These are phyloP conservation scores for Byssochlamys sp. DNA, from an alignment of 2,329 filamentous ascomycete species.

Conservation along the genomic window DNA sequence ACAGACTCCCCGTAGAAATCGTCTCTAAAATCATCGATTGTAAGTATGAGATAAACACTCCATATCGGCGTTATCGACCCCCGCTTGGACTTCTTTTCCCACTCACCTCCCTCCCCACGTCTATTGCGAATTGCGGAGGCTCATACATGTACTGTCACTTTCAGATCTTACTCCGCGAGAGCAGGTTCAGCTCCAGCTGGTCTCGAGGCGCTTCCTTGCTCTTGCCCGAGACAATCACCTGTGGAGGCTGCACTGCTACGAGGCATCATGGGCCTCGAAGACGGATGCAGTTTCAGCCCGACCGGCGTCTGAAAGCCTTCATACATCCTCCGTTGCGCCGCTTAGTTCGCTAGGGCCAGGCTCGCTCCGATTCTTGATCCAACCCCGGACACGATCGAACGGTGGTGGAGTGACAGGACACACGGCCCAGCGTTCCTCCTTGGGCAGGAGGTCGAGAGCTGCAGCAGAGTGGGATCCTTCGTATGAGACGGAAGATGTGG, in stretches of 20 bases:
- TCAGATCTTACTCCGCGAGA: slow-evolving; percentile 55
- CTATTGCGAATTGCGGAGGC: slow-evolving; percentile 4
- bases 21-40: slow-evolving; percentile 54
- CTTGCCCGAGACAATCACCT: slow-evolving; percentile 64
- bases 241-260: slow-evolving; percentile 69
- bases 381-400: slow-evolving; percentile 12
- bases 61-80: not conserved
- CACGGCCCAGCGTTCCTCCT: slow-evolving; percentile 8
- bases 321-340: slow-evolving; percentile 28
- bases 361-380: slow-evolving; percentile 25
- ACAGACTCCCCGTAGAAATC: slow-evolving; percentile 55
- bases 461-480: slow-evolving; percentile 72
- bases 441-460: slow-evolving; percentile 21
- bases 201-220: slow-evolving; percentile 56
- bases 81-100: not conserved
- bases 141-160: slow-evolving; percentile 1
- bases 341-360: slow-evolving; percentile 23
- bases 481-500: slow-evolving; percentile 59
- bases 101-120: slow-evolving; percentile 11
- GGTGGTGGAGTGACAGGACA: not conserved
- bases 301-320: slow-evolving; percentile 38
- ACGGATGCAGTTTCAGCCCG: slow-evolving; percentile 17
- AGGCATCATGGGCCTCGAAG: slow-evolving; percentile 58
- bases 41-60: slow-evolving; percentile 29
- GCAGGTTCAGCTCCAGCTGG: slow-evolving; percentile 58